phyloP scores from a whole-genome alignment of 2,329 filamentous ascomycete genomes.

The Alternaria gaisen region DNA sequence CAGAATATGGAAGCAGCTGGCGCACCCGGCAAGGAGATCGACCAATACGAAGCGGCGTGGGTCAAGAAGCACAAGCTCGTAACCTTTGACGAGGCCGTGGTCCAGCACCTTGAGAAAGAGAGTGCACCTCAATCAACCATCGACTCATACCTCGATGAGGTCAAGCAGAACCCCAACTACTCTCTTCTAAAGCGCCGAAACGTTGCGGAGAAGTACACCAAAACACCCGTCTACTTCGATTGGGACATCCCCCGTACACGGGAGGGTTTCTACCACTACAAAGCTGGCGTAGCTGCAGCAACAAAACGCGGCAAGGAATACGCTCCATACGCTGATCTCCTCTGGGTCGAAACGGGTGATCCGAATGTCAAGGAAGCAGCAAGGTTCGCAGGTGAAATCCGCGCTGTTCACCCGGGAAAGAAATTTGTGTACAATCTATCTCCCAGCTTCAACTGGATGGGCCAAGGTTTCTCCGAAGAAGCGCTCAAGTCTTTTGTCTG shows the following conservation, averaged over 20 bases:
- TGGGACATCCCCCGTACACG: slow-evolving; percentile 93
- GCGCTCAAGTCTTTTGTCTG: slow-evolving; percentile 92
- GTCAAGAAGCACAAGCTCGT: slow-evolving; percentile 85
- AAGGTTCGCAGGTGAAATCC: slow-evolving; percentile 79
- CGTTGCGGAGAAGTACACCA: slow-evolving; percentile 73
- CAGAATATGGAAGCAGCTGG: slow-evolving; percentile 88
- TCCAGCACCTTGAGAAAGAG: slow-evolving; percentile 74
- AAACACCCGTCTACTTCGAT: slow-evolving; percentile 78
- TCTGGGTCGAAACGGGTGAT: slow-evolving; percentile 97
- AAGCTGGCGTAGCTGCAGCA: slow-evolving; percentile 81
- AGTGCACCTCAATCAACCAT: slow-evolving; percentile 71
- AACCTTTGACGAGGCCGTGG: slow-evolving; percentile 90
- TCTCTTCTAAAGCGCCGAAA: slow-evolving; percentile 80
- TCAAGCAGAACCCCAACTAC: slow-evolving; percentile 72
- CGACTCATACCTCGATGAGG: slow-evolving; percentile 71
- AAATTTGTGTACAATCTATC: slow-evolving; percentile 95
- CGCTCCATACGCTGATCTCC: slow-evolving; percentile 88
- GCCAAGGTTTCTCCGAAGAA: slow-evolving; percentile 85
- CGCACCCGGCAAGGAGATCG: slow-evolving; percentile 80
- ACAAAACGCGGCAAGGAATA: slow-evolving; percentile 94
- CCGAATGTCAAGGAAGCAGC: slow-evolving; percentile 81
- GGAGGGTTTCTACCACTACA: slow-evolving; percentile 93
- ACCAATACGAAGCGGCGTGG: slow-evolving; percentile 86
- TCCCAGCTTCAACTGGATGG: slow-evolving; percentile 99
- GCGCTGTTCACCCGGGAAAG: slow-evolving; percentile 75